Percentiles rank a stretch among this genome's conserved stretches.
Evolutionary conservation across 1,284 basidiomycete species (phyloP).

Genomic region (Cryptococcus wingfieldii): DNA sequence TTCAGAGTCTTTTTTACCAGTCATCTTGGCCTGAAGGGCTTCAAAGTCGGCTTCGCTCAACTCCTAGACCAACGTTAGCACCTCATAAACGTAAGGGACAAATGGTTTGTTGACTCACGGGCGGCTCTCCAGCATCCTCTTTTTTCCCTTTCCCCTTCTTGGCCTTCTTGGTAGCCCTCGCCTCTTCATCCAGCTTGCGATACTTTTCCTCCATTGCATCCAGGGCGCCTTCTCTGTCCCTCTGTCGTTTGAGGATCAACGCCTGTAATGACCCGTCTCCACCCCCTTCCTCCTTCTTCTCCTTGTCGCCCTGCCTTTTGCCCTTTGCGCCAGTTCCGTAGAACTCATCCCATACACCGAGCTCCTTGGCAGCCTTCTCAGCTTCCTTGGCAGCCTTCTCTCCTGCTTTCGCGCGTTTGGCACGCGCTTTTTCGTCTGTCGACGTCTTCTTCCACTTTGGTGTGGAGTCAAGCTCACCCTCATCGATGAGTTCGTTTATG

Average conservation of each 20-base stretch:
- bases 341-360: constrained; percentile 94
- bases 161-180: constrained; percentile 30
- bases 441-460: constrained; percentile 63
- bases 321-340: constrained; percentile 75
- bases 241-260: constrained; percentile 71
- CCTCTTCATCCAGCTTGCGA: constrained; percentile 35
- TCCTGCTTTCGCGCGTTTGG: constrained; percentile 67
- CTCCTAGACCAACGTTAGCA: constrained; percentile 15
- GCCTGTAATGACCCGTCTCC: constrained; percentile 69
- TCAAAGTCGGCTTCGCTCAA: constrained; percentile 44
- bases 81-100: not conserved
- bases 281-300: constrained; percentile 55
- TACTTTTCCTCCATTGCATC: constrained; percentile 81
- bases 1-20: constrained; percentile 24
- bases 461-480: constrained; percentile 57
- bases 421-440: constrained; percentile 69
- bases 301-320: constrained; percentile 59
- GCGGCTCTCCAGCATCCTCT: constrained; percentile 10
- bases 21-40: constrained; percentile 44
- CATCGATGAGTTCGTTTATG: constrained; percentile 63
- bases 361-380: constrained; percentile 74
- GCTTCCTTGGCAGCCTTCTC: constrained; percentile 78
- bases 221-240: constrained; percentile 64
- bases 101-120: constrained; percentile 15
- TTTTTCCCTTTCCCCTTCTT: constrained; percentile 23